Conservation (phyloP, 805 yeast genomes). For the Barnettozyma sp. region DNA sequence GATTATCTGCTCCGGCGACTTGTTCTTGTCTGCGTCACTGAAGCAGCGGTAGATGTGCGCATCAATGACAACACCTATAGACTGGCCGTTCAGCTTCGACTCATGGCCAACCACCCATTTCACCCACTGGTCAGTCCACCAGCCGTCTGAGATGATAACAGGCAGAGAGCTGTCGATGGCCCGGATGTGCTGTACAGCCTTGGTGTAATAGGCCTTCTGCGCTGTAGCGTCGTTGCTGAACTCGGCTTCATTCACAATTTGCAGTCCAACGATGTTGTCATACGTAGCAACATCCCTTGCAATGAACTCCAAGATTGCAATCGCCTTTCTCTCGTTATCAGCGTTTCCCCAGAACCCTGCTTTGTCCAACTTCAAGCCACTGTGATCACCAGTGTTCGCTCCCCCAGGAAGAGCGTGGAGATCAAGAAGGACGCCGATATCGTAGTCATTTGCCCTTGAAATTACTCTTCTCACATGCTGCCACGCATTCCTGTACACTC, state of each 20-base stretch:
- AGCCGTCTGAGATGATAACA: constrained; percentile 81
- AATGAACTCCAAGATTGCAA: constrained; percentile 48
- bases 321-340: constrained; percentile 37
- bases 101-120: constrained; percentile 49
- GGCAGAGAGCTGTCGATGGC: constrained; percentile 52
- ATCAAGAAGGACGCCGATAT: constrained; percentile 75
- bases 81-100: constrained; percentile 28
- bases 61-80: constrained; percentile 68
- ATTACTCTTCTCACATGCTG: constrained; percentile 46
- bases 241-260: constrained; percentile 79
- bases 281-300: constrained; percentile 48
- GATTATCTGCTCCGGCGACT: constrained; percentile 58
- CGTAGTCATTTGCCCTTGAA: constrained; percentile 48
- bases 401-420: constrained; percentile 90
- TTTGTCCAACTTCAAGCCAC: constrained; percentile 56
- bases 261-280: constrained; percentile 76
- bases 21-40: constrained; percentile 61
- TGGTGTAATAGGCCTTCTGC: constrained; percentile 55
- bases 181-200: constrained; percentile 58
- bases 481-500: constrained; percentile 76
- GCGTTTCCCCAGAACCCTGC: constrained; percentile 60
- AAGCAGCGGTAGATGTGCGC: constrained; percentile 84
- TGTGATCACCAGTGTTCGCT: constrained; percentile 80
- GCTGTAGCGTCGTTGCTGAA: constrained; percentile 47
- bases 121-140: constrained; percentile 83